Conservation (phyloP, 768 basidiomycete species). For the Pulveroboletus sp. region DNA sequence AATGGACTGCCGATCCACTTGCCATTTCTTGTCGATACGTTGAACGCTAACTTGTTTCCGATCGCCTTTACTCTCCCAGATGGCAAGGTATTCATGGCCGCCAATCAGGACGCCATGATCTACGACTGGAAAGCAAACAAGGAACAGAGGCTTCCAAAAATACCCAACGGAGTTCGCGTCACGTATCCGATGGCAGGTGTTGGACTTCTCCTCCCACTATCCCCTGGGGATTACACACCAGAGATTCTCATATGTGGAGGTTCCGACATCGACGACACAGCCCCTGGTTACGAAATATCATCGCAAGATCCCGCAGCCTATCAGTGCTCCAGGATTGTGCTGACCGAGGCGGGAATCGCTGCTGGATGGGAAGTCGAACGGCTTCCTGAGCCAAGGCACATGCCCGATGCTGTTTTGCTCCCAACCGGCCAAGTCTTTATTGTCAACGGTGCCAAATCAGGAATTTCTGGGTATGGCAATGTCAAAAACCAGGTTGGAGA, state of each 20-base stretch:
- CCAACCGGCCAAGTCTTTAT: constrained; percentile 74
- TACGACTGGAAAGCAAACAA: constrained; percentile 70
- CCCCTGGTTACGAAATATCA: constrained; percentile 58
- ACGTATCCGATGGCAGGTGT: constrained; percentile 84
- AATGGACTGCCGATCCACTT: constrained; percentile 66
- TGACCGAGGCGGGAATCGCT: constrained; percentile 62
- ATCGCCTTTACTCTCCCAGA: constrained; percentile 72
- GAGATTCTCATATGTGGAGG: constrained; percentile 80
- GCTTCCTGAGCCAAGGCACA: constrained; percentile 71
- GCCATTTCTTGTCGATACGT: constrained; percentile 63
- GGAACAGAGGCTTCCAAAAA: constrained; percentile 58
- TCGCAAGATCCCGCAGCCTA: constrained; percentile 71
- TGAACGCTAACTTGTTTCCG: constrained; percentile 83
- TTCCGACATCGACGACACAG: constrained; percentile 60
- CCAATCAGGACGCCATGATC: constrained; percentile 76
- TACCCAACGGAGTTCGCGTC: constrained; percentile 77
- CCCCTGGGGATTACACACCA: constrained; percentile 60
- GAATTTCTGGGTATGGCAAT: constrained; percentile 79
- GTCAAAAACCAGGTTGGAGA: constrained; percentile 64
- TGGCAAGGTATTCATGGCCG: constrained; percentile 70
- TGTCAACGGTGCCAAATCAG: constrained; percentile 72
- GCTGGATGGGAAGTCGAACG: constrained; percentile 72
- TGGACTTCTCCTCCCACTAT: constrained; percentile 69
- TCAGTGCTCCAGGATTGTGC: constrained; percentile 68
- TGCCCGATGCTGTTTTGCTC: constrained; percentile 80